Evolutionary conservation across 2,329 filamentous ascomycete species (phyloP), one percentile per base, ranked within the genome.

Genomic region (Purpureocillium lavendulum): DNA sequence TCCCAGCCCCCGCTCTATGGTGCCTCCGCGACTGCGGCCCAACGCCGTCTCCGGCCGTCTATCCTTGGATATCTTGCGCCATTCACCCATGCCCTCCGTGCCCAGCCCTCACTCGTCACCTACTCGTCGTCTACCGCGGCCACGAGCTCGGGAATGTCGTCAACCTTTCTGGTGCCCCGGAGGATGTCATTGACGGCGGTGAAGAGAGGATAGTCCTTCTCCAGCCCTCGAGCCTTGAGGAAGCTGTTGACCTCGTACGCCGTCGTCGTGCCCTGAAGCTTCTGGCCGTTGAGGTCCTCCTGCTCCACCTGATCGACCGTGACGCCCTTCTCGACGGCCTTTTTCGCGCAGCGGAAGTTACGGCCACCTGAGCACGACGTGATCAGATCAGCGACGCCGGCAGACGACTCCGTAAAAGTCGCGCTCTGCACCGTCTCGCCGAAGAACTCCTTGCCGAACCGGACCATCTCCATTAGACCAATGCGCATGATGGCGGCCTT

Each of bases 401-500:
- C 89, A 51, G 86, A 94, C 60, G 96, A 87, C 58, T 96, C 88
- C n/a, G 90, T 97, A 60, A 98, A 97, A 0, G 92, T 98, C 41
- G 76, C 78, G 9, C 84, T 77, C 48, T 84, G 76, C 18, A 92
- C 82, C 1, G 84, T 86, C 53, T 89, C 76, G 14, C 80, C 78
- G 59, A 97, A 98, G 70, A 97, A 98, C 52, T 84, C 80, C 61
- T 89, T 87, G 48, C 90, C 90, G 51, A 98, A 98, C 58, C 85
- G 84, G 55, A 97, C 87, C 83, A 96, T 95, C 66, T 98, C 92
- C 52, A 96, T 74, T 34, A 98, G 77, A 7, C 92, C 92, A 15
- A 97, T 84, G 32, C 92, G 85, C 87, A 98, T 97, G 44, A 98
- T 82, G 34, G 92, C 92, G n/a, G 92, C 88, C 69, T 98, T 97